These are phyloP conservation scores for Sporothrix brunneoviolacea DNA, from an alignment of 2,329 filamentous ascomycete genomes.

Conservation along the genomic window DNA sequence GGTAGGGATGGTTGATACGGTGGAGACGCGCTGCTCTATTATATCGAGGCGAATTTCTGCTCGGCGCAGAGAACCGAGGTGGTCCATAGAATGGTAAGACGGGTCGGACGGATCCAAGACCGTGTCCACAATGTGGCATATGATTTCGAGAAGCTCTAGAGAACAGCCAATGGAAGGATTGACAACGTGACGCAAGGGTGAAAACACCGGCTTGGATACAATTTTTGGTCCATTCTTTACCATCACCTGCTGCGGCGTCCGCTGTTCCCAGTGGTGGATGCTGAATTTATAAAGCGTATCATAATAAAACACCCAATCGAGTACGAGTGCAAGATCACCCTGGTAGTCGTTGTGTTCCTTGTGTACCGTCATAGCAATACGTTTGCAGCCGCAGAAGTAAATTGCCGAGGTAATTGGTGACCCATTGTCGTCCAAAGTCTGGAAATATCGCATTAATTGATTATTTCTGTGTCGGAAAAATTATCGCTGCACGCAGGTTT, in stretches of 20 bases:
- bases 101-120: slow-evolving; percentile 14
- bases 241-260: slow-evolving; percentile 7
- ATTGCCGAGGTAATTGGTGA: slow-evolving; percentile 12
- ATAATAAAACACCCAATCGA: slow-evolving; percentile 21
- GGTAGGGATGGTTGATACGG: not conserved
- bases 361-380: slow-evolving; percentile 13
- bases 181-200: slow-evolving; percentile 16
- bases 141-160: slow-evolving; percentile 16
- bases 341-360: slow-evolving; percentile 15
- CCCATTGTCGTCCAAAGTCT: slow-evolving; percentile 9
- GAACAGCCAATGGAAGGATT: slow-evolving; percentile 16
- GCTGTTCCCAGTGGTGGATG: slow-evolving; percentile 18
- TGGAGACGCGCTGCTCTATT: slow-evolving; percentile 10
- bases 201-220: slow-evolving; percentile 17
- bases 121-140: slow-evolving; percentile 17
- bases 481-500: no score
- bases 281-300: slow-evolving; percentile 21
- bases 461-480: no score
- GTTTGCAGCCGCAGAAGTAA: slow-evolving; percentile 19
- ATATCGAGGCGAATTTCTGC: slow-evolving; percentile 15
- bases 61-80: not conserved
- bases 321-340: slow-evolving; percentile 17
- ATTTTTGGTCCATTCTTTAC: slow-evolving; percentile 11
- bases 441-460: no score
- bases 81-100: not conserved